Evolutionary conservation across 305 asterid species (phyloP), one percentile per base, ranked within the genome.

Genomic region (Petunia hybrid): DNA sequence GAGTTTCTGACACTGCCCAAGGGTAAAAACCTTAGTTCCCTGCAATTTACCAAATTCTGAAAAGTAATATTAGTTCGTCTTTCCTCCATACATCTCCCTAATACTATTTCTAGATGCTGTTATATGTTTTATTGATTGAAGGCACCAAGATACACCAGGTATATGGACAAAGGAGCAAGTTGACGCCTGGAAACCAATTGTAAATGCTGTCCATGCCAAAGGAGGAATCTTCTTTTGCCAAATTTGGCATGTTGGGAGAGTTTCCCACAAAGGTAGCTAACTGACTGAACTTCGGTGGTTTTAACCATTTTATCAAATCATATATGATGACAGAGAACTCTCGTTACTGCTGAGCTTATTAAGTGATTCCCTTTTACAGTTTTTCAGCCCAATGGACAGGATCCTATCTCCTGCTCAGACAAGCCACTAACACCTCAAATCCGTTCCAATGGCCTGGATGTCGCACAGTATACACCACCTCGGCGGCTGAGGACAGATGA

Each of bases 171-270:
- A 84, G 86, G 91, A 92, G 63, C 95, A 90, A 87, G 90, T 91
- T 2, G 90, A 91, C 78, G 94, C 95, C 6, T 92, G 95, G 95
- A 91, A 92, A 40, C 97, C 95, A 12, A 91, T 92, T 82, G 95
- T 92, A 5, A 89, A 92, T 1, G 94, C 94, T 2, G 97, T 92
- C 81, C 97, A 92, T 86, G 94, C 95, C 80, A 91, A 92, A 83
- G 95, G 95, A 2, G 92, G 91, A 0, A 35, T 88, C 60, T 91
- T 91, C 87, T 92, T 91, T 83, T 92, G 97, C 84, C 97, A 92
- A 89, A 86, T 92, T 88, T 87, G 91, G 92, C 93, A 92, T 65
- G 90, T 79, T 0, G 94, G 97, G 53, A 82, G 94, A 82, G 95
- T 91, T 77, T 92, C 95, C 5, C 89, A 61, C 85, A 67, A 82